Base-by-base conservation (phyloP, 2,329 filamentous ascomycete genomes). In the Exutisphaerella laricina region DNA sequence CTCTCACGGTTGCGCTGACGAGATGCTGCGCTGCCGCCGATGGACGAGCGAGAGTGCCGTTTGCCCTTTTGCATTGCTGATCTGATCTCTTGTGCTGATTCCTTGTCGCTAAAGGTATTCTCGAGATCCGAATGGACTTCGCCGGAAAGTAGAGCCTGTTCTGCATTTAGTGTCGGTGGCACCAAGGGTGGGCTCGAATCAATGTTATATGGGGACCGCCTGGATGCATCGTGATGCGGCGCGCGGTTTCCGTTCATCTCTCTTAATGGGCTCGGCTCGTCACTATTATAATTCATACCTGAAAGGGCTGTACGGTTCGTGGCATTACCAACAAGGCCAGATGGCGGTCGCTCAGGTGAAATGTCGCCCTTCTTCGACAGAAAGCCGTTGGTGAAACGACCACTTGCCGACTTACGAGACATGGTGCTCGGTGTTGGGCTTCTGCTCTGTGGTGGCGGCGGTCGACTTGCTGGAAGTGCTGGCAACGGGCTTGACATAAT, bases 381-480 rank as follows among this genome's bases (percentile, higher is more conserved):
- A 63, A 95, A 95, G 4, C 90, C 90, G 2, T 88, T 77, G 57
- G 94, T 86, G 68, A 97, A 97, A 31, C 90, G 79, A 56, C 85
- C 56, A 35, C 48, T 45, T 6, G 53, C 58, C 7, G 51, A 43
- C 40, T 59, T 74, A 47, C 75, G 77, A 25, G 80, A 62, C 30
- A 83, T 76, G 25, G 82, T 67, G 2, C 79, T 80, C 1, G 78
- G 68, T 39, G 77, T 70, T 22, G 74, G 79, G 61, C 61, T 73
- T 35, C 33, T 35, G 13, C 16, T 33, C 3, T 17, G 7, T 12
- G 33, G 21, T 35, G 33, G 20, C 4, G 33, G 17, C 13, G 8
- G 8, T 22, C 33, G 33, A 35, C 33, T 35, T n/a, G 20, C 20
- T 14, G 33, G 33, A 22, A 35, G 20, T 79, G 22, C 80, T 79